A percentile compares a stretch with the other conserved stretches of the same genome.
Conservation (phyloP, 1,139 yeast species). For the Geotrichum candidum region DNA sequence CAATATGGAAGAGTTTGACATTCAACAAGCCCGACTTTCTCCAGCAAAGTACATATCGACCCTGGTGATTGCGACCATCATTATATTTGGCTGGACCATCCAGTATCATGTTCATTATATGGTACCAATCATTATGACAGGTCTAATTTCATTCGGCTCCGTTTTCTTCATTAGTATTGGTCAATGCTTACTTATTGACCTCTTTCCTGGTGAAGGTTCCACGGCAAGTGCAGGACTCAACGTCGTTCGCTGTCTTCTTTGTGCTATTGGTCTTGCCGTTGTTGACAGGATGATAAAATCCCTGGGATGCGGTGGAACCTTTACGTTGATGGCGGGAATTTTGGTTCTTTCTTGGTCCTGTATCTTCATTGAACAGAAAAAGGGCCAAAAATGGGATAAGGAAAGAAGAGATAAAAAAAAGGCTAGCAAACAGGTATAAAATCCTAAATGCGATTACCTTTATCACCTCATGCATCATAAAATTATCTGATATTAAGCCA, state of each 20-base stretch:
- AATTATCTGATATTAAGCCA: no score
- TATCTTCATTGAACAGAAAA: constrained; percentile 8
- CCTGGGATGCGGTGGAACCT: constrained; percentile 59
- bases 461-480: neutral
- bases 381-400: constrained; percentile 13
- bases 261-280: constrained; percentile 60
- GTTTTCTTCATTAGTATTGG: constrained; percentile 45
- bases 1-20: constrained; percentile 38
- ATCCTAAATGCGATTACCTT: neutral
- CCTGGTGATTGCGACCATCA: constrained; percentile 34
- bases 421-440: neutral
- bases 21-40: constrained; percentile 46
- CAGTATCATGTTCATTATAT: constrained; percentile 45
- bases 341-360: constrained; percentile 8
- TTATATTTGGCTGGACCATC: constrained; percentile 69
- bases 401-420: constrained; percentile 1
- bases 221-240: constrained; percentile 58
- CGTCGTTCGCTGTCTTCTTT: constrained; percentile 52
- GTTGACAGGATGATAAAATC: constrained; percentile 49
- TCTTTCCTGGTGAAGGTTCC: constrained; percentile 54
- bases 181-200: constrained; percentile 54
- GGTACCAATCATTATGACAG: constrained; percentile 49
- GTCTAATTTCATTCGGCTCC: constrained; percentile 44
- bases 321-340: constrained; percentile 49
- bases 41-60: constrained; percentile 34